Evolutionary conservation across 306 rosid genomes (phyloP), one percentile per base, ranked within the genome.

Genomic region (Luffa aegyptiaca): DNA sequence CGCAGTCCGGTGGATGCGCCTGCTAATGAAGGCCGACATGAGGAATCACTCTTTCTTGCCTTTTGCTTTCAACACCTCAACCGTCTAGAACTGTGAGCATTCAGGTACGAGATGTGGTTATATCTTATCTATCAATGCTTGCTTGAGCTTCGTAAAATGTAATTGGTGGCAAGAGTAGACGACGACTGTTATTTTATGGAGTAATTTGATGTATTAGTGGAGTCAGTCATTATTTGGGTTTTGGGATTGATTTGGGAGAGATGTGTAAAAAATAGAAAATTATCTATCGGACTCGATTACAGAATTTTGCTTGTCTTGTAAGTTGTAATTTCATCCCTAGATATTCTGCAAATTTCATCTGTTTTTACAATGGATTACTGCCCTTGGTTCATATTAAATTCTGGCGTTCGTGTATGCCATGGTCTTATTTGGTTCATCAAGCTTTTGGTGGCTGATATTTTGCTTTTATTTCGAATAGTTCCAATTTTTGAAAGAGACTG

Each of bases 1-100:
- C 87, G 61, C 86, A 87, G 86, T 57, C 90, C 0, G 89, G 94
- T 42, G 93, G 94, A 77, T 93, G 97, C 70, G 77, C 94, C 58
- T 93, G 96, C 81, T 93, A 83, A 85, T 53, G 79, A 75, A 17
- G 36, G 10, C 5, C 10, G 41, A 46, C 5, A 14, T 35, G 61
- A 42, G 62, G 79, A 75, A 75, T 75, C 63, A 39, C 49, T 36
- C 46, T 74, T 74, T 74, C 78, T 73, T 73, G 78, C 21, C 39
- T 51, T 48, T 52, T 36, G 31, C 46, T 75, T 75, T 75, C 18
- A 75, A 35, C 63, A 17, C 46, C 79, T 53, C 63, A 18, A 53
- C 48, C 64, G 35, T 53, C 35, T 75, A 16, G 64, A 53, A 75
- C 79, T 75, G 46, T 52, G 12, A 35, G 64, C 78, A 75, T 75